Evolutionary conservation across 2,329 filamentous ascomycete genomes (phyloP).

Genomic region (Knufia petricola): DNA sequence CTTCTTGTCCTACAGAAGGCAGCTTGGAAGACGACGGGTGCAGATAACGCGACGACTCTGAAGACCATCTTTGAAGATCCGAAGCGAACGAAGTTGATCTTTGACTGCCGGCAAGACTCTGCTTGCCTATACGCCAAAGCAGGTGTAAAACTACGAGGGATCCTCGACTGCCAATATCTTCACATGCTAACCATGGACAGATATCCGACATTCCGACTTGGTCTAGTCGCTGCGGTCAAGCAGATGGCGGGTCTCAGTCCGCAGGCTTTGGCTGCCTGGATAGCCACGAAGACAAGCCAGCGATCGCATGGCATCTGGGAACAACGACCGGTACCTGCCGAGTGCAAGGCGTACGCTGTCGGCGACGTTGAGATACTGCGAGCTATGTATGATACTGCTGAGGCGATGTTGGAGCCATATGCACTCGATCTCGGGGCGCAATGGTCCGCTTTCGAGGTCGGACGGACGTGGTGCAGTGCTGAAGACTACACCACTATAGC

Average conservation of each 20-base stretch:
- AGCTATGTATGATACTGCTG: too few species aligned
- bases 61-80: not conserved
- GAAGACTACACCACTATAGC: too few species aligned
- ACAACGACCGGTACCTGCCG: too few species aligned
- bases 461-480: too few species aligned
- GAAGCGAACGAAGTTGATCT: not conserved
- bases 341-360: too few species aligned
- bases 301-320: not conserved
- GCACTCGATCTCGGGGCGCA: too few species aligned
- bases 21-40: not conserved
- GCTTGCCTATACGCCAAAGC: not conserved
- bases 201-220: not conserved
- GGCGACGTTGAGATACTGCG: too few species aligned
- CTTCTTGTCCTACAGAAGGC: not conserved
- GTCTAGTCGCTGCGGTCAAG: not conserved
- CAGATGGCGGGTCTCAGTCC: not conserved
- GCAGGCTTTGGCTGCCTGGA: not conserved
- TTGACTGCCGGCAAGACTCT: not conserved
- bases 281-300: not conserved
- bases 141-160: not conserved
- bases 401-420: too few species aligned
- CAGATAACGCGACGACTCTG: not conserved
- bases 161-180: not conserved
- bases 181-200: not conserved
- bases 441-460: too few species aligned